Evolutionary conservation across 1,139 yeast species (phyloP).

Genomic region (Yamadazyma triangularis): DNA sequence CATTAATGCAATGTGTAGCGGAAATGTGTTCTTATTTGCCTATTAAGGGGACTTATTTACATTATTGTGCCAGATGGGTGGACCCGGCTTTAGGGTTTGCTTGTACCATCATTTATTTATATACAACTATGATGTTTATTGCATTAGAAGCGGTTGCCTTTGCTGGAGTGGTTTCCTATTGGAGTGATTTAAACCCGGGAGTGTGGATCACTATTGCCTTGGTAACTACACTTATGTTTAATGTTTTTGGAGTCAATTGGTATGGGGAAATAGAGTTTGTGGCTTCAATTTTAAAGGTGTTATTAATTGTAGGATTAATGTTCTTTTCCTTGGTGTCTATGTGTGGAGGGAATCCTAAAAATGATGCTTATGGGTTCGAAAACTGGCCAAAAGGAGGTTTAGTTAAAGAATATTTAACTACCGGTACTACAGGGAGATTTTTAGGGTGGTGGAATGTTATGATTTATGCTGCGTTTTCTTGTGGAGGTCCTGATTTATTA

Average conservation of each 20-base stretch:
- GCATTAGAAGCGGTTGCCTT: conserved; percentile 36
- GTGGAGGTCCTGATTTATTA: conserved; percentile 41
- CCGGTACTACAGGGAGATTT: conserved; percentile 32
- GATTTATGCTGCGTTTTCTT: conserved; percentile 36
- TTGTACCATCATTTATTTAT: conserved; percentile 30
- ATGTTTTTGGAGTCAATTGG: conserved; percentile 33
- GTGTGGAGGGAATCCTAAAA: conserved; percentile 37
- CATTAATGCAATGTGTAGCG: conserved; percentile 37
- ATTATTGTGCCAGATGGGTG: conserved; percentile 33
- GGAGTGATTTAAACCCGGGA: conserved; percentile 38
- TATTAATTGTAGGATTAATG: conserved; percentile 38
- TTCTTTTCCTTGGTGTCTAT: conserved; percentile 32
- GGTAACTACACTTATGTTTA: conserved; percentile 24
- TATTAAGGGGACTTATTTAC: conserved; percentile 35
- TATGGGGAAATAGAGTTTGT: conserved; percentile 38
- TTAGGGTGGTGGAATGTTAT: conserved; percentile 33
- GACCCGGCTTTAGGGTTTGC: conserved; percentile 42
- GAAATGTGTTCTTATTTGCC: conserved; percentile 40
- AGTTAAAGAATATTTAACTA: conserved; percentile 25
- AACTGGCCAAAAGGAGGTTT: conserved; percentile 35
- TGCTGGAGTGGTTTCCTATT: conserved; percentile 31
- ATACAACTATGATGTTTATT: conserved; percentile 33
- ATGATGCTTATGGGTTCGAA: conserved; percentile 34
- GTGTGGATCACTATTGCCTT: conserved; percentile 31
- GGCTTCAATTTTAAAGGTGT: conserved; percentile 33